Percentiles rank a stretch among this genome's conserved stretches.
These are phyloP conservation scores for Oryza punctata DNA, from an alignment of 176 grass and related monocot species.

Conservation along the genomic window DNA sequence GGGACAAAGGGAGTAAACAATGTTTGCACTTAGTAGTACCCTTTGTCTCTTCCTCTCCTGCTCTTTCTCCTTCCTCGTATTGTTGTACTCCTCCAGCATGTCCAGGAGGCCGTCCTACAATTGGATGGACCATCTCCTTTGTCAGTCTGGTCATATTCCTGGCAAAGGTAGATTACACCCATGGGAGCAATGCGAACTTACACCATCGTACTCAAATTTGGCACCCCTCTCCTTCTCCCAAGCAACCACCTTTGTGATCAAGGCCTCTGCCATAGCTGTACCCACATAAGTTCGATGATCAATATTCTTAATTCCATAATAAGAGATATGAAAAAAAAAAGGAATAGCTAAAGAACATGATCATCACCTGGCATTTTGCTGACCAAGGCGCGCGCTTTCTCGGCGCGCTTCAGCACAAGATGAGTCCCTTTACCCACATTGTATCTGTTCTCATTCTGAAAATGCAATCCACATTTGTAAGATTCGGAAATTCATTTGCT, in stretches of 20 bases:
- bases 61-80: slow-evolving; percentile 48
- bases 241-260: slow-evolving; percentile 52
- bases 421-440: slow-evolving; percentile 74
- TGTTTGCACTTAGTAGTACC: background rate
- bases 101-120: slow-evolving; percentile 40
- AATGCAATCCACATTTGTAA: background rate
- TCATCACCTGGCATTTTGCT: slow-evolving; percentile 72
- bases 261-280: slow-evolving; percentile 70
- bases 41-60: slow-evolving; percentile 48
- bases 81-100: slow-evolving; percentile 39
- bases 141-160: background rate
- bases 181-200: slow-evolving; percentile 22
- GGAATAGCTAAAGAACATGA: background rate
- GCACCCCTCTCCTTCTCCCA: slow-evolving; percentile 71
- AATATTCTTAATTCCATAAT: background rate
- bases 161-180: background rate
- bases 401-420: slow-evolving; percentile 63
- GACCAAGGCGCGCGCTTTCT: slow-evolving; percentile 74
- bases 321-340: background rate
- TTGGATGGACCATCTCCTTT: background rate
- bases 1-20: background rate
- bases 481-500: background rate
- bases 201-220: slow-evolving; percentile 72
- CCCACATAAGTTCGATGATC: background rate
- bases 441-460: slow-evolving; percentile 73